phyloP scores from a whole-genome alignment of 2,329 filamentous ascomycete genomes.

The Colletotrichum tropicicola region DNA sequence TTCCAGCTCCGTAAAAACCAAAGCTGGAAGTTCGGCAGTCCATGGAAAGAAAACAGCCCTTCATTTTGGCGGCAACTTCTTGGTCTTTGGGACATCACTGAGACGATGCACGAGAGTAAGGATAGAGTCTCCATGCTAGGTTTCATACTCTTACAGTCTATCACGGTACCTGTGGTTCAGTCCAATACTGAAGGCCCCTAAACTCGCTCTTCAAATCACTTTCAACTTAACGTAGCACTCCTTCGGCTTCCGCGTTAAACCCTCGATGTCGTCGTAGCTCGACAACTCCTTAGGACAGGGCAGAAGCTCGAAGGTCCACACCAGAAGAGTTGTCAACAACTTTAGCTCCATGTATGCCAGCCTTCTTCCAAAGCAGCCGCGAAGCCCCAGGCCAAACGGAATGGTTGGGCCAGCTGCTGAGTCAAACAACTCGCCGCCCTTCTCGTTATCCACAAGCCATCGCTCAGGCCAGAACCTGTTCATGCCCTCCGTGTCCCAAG shows the following conservation, averaged over 20 bases:
- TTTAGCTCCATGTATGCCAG: conserved; percentile 38
- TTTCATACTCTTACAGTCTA: too few relatives aligned
- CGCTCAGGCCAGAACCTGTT: conserved; percentile 1
- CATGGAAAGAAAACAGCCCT: too few relatives aligned
- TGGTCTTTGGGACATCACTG: too few relatives aligned
- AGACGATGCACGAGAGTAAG: too few relatives aligned
- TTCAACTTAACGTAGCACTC: neutral
- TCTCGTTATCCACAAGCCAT: neutral
- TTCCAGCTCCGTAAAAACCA: too few relatives aligned
- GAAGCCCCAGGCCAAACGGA: conserved; percentile 4
- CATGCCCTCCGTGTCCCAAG: neutral
- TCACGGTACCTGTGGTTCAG: neutral
- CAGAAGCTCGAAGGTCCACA: conserved; percentile 39
- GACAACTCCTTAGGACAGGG: neutral
- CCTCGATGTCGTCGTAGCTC: neutral
- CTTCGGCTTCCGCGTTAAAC: neutral
- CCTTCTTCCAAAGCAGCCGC: conserved; percentile 27
- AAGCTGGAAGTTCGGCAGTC: too few relatives aligned
- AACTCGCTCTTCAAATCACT: neutral
- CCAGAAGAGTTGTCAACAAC: conserved; percentile 33
- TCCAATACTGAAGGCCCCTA: too few relatives aligned
- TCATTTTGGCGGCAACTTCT: too few relatives aligned
- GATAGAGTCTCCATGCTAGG: too few relatives aligned
- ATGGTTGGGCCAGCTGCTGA: neutral
- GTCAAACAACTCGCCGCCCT: neutral